Evolutionary conservation across 371 early-diverging fungal species (phyloP).

Genomic region (Mucor velutinosus): DNA sequence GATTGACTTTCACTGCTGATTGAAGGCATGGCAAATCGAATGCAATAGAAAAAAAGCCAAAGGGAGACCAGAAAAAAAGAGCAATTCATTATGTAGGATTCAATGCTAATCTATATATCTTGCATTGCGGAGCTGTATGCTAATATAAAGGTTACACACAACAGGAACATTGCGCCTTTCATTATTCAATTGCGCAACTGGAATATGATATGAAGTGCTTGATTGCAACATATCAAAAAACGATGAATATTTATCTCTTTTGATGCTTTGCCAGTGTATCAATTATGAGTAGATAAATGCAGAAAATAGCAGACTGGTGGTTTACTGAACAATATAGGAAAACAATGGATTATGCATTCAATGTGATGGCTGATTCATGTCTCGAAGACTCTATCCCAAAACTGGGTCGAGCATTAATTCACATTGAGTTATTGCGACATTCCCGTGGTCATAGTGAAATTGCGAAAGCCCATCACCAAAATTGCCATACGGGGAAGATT

Average conservation of each 20-base stretch:
- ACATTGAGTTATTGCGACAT: neutral
- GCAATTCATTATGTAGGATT: neutral
- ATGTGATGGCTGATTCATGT: neutral
- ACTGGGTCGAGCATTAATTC: neutral
- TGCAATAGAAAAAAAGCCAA: slow-evolving; percentile 67
- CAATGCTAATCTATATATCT: neutral
- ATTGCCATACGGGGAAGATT: neutral
- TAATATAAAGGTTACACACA: neutral
- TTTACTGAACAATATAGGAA: no score
- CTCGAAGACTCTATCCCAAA: neutral
- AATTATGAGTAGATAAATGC: no score
- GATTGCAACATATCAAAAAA: neutral
- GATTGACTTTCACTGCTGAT: neutral
- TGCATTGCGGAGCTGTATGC: neutral
- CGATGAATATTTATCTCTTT: neutral
- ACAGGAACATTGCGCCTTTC: slow-evolving; percentile 2
- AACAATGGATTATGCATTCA: neutral
- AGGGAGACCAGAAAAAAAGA: neutral
- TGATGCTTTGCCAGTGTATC: neutral
- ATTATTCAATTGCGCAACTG: slow-evolving; percentile 11
- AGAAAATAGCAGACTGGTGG: no score
- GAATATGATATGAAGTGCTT: neutral
- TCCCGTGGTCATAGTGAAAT: neutral
- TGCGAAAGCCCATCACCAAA: neutral
- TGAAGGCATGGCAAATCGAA: slow-evolving; percentile 70